Conservation (phyloP, 2,329 filamentous ascomycete genomes). For the Cladosporium sp. region DNA sequence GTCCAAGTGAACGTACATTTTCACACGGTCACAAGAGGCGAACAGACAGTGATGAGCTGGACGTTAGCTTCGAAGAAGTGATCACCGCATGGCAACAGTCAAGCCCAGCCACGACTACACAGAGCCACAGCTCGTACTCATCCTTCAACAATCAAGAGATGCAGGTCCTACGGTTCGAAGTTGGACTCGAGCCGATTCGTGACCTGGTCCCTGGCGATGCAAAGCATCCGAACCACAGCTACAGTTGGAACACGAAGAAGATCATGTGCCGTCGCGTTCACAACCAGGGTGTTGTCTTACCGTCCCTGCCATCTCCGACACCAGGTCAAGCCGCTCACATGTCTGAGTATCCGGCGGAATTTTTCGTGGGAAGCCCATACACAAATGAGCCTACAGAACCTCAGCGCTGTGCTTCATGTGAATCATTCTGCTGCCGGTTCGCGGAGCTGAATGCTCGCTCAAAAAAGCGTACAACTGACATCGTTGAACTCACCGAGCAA, state of each 20-base stretch:
- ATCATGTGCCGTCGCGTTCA: slow-evolving; percentile 16
- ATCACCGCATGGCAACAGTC: slow-evolving; percentile 8
- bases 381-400: slow-evolving; percentile 9
- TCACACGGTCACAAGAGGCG: background rate
- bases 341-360: slow-evolving; percentile 1
- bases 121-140: background rate
- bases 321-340: background rate
- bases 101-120: background rate
- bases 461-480: slow-evolving; percentile 8
- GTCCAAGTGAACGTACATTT: background rate
- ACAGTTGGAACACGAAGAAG: slow-evolving; percentile 18
- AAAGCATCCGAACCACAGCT: slow-evolving; percentile 17
- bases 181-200: slow-evolving; percentile 12
- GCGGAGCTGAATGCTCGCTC: background rate
- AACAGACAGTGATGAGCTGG: background rate
- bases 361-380: slow-evolving; percentile 3
- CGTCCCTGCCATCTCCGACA: background rate
- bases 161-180: slow-evolving; percentile 7
- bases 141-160: slow-evolving; percentile 8
- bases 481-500: background rate
- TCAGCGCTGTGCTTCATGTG: slow-evolving; percentile 15
- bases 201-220: slow-evolving; percentile 6
- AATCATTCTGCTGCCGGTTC: slow-evolving; percentile 16
- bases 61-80: background rate
- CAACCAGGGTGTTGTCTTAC: slow-evolving; percentile 5